Evolutionary conservation across 805 yeast species (phyloP).

Genomic region (Geotrichum ghanense): DNA sequence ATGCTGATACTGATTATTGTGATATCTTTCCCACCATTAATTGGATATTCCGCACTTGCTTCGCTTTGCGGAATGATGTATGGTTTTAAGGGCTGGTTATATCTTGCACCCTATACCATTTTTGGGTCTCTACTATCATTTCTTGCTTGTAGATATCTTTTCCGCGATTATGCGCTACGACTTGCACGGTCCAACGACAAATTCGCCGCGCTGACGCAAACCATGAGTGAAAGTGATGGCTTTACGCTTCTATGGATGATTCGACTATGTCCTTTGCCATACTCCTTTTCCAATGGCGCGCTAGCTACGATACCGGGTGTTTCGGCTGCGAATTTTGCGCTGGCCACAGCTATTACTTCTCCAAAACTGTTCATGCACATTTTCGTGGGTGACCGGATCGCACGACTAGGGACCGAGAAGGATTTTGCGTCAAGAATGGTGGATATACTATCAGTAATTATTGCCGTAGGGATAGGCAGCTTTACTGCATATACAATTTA

Average conservation of each 20-base stretch:
- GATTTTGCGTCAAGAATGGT: slow-evolving; percentile 41
- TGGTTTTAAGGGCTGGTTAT: slow-evolving; percentile 76
- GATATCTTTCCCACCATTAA: slow-evolving; percentile 82
- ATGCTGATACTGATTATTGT: slow-evolving; percentile 40
- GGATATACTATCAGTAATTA: slow-evolving; percentile 47
- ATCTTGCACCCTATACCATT: slow-evolving; percentile 57
- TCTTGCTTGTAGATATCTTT: slow-evolving; percentile 46
- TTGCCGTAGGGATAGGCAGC: slow-evolving; percentile 45
- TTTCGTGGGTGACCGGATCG: slow-evolving; percentile 67
- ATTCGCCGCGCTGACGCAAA: slow-evolving; percentile 63
- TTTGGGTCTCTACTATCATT: slow-evolving; percentile 71
- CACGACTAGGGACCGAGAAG: slow-evolving; percentile 47
- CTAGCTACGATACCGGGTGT: slow-evolving; percentile 79
- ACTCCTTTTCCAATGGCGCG: slow-evolving; percentile 86
- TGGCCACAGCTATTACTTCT: slow-evolving; percentile 65
- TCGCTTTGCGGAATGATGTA: slow-evolving; percentile 69
- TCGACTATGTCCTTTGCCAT: slow-evolving; percentile 85
- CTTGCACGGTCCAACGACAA: slow-evolving; percentile 48
- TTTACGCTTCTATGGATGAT: slow-evolving; percentile 58
- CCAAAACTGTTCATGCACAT: slow-evolving; percentile 73
- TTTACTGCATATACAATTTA: slow-evolving; percentile 60
- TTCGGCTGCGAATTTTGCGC: slow-evolving; percentile 44
- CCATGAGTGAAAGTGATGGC: slow-evolving; percentile 53
- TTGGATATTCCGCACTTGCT: slow-evolving; percentile 67
- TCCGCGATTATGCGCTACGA: slow-evolving; percentile 45